Evolutionary conservation across 2,329 filamentous ascomycete species (phyloP).

Genomic region (Remersonia thermophila): DNA sequence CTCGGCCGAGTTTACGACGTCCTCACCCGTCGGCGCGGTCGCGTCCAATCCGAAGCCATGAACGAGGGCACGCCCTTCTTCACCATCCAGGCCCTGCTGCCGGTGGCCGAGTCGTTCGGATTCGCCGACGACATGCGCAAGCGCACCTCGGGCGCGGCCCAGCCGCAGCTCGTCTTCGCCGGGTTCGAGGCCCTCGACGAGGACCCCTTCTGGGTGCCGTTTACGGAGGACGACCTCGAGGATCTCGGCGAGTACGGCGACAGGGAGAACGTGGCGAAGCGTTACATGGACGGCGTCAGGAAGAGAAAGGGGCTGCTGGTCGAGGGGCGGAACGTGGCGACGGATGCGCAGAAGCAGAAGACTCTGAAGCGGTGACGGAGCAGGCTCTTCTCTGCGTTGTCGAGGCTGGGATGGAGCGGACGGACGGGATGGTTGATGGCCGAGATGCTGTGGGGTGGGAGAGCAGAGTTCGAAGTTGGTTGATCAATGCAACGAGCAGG

Average conservation of each 20-base stretch:
- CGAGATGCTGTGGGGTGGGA: too few relatives aligned
- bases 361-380: constrained; percentile 50
- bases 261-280: constrained; percentile 87
- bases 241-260: constrained; percentile 91
- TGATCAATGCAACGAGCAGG: too few relatives aligned
- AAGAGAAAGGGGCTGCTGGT: constrained; percentile 80
- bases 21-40: constrained; percentile 85
- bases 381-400: too few relatives aligned
- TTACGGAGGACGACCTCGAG: constrained; percentile 91
- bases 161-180: constrained; percentile 84
- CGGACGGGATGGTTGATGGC: too few relatives aligned
- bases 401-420: too few relatives aligned
- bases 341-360: constrained; percentile 86
- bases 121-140: constrained; percentile 96
- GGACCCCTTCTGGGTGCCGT: constrained; percentile 96
- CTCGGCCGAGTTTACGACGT: constrained; percentile 92
- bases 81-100: constrained; percentile 77
- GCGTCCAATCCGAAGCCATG: constrained; percentile 79
- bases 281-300: constrained; percentile 86
- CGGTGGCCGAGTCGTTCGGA: constrained; percentile 89
- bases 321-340: constrained; percentile 61
- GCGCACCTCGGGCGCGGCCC: constrained; percentile 77
- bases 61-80: constrained; percentile 96
- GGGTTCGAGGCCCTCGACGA: constrained; percentile 89
- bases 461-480: too few relatives aligned